These are phyloP conservation scores for Phytophthora sp. DNA, from an alignment of 352 stramenopile genomes.

Conservation along the genomic window DNA sequence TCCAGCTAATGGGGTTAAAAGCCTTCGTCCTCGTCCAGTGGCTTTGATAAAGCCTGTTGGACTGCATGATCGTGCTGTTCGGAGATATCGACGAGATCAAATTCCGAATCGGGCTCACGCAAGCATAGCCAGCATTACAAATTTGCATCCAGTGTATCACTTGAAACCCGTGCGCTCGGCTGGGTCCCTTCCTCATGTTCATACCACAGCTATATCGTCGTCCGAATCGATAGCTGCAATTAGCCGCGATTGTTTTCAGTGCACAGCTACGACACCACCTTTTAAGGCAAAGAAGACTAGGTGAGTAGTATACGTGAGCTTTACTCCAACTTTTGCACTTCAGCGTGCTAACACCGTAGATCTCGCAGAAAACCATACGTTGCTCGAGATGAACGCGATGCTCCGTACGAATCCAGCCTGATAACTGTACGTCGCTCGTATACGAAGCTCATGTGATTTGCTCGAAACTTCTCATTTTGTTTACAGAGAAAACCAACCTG, in stretches of 20 bases:
- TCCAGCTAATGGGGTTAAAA: slow-evolving; percentile 32
- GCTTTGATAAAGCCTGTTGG: slow-evolving; percentile 56
- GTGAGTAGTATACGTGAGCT: too few relatives aligned
- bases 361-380: slow-evolving; percentile 16
- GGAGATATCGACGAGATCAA: slow-evolving; percentile 70
- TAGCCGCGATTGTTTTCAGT: slow-evolving; percentile 75
- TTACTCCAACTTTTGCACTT: neutral
- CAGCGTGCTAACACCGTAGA: neutral
- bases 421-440: neutral
- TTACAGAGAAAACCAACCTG: slow-evolving; percentile 48
- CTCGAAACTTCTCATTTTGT: slow-evolving; percentile 11
- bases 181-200: slow-evolving; percentile 11
- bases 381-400: slow-evolving; percentile 29
- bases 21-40: slow-evolving; percentile 47
- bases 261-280: slow-evolving; percentile 26
- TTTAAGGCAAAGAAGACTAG: slow-evolving; percentile 20
- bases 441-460: slow-evolving; percentile 1
- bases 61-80: slow-evolving; percentile 63
- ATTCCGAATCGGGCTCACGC: slow-evolving; percentile 66
- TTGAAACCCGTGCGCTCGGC: slow-evolving; percentile 37
- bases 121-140: slow-evolving; percentile 47
- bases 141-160: slow-evolving; percentile 19
- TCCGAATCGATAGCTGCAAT: slow-evolving; percentile 7
- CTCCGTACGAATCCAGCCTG: slow-evolving; percentile 21
- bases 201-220: neutral